phyloP scores from a whole-genome alignment of 805 yeast genomes.

The Nematodospora valgi region DNA sequence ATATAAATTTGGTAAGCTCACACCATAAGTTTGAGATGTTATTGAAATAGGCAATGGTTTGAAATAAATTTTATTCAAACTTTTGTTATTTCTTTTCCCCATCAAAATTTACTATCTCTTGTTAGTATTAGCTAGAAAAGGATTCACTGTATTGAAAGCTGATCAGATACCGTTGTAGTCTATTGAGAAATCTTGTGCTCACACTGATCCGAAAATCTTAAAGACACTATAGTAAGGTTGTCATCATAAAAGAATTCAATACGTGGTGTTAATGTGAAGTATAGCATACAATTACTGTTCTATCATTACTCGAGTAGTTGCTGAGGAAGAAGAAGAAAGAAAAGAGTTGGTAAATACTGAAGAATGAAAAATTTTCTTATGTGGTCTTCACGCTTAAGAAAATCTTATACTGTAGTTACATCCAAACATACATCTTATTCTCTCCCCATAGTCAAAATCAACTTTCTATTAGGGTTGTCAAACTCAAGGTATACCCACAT shows the following conservation, averaged over 20 bases:
- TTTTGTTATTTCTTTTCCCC: slow-evolving; percentile 30
- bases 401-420: too few species aligned
- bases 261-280: neutral
- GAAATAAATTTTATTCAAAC: slow-evolving; percentile 28
- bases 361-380: neutral
- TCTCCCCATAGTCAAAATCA: too few species aligned
- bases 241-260: slow-evolving; percentile 13
- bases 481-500: too few species aligned
- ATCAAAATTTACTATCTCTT: slow-evolving; percentile 11
- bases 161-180: slow-evolving; percentile 98
- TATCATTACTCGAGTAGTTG: neutral
- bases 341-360: too few species aligned
- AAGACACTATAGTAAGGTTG: slow-evolving; percentile 18
- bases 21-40: slow-evolving; percentile 30
- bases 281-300: slow-evolving; percentile 4
- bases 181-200: slow-evolving; percentile 74
- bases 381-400: neutral
- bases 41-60: slow-evolving; percentile 59
- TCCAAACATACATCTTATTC: too few species aligned
- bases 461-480: too few species aligned
- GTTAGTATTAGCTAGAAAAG: slow-evolving; percentile 1
- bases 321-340: neutral
- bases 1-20: slow-evolving; percentile 47
- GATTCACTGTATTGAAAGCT: neutral
- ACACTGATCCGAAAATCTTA: slow-evolving; percentile 37